Evolutionary conservation across 768 basidiomycete genomes (phyloP), one percentile per base, ranked within the genome.

Genomic region (Daedaleopsis nitida): DNA sequence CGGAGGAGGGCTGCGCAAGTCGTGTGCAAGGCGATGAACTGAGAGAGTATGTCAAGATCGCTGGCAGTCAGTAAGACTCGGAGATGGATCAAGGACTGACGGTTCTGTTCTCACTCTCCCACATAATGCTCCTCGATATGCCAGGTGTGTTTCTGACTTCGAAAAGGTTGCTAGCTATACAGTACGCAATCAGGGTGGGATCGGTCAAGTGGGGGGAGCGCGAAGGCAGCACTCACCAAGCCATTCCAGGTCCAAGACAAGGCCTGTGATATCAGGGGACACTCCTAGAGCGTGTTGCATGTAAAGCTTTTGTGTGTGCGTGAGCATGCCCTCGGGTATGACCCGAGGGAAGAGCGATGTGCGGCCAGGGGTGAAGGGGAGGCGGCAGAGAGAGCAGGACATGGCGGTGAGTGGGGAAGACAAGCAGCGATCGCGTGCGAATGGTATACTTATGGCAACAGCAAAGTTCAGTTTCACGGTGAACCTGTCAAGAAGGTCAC

Each of bases 341-440:
- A 60, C 57, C 12, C 65, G 64, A 6, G 66, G 65, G 4, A 47
- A 44, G 3, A 64, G 44, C 8, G 58, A 60, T 12, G 1, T 24
- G 13, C 52, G 56, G 23, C 58, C 57, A 9, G 70, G 70, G 13
- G 66, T 62, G 62, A 72, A 70, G 6, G 72, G 69, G 11, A 72
- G 65, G n/a, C 64, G 69, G 58, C 71, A 73, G 32, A 73, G 54
- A 55, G 60, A 51, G 57, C 70, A 73, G 27, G 68, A 69, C 69
- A 71, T 69, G 60, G 58, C 39, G 57, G 60, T 50, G 2, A 24
- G 12, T 12, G 47, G 47, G 47, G 9, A 14, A 24, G 47, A 16
- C 9, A 11, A 14, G 47, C 21, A 24, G 47, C 10, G 21, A 24
- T 23, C 11, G 45, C 17, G 45, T 17, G n/a, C 6, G n/a, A 10